Conservation (phyloP, 768 basidiomycete genomes). For the Tricholoma saponaceum region DNA sequence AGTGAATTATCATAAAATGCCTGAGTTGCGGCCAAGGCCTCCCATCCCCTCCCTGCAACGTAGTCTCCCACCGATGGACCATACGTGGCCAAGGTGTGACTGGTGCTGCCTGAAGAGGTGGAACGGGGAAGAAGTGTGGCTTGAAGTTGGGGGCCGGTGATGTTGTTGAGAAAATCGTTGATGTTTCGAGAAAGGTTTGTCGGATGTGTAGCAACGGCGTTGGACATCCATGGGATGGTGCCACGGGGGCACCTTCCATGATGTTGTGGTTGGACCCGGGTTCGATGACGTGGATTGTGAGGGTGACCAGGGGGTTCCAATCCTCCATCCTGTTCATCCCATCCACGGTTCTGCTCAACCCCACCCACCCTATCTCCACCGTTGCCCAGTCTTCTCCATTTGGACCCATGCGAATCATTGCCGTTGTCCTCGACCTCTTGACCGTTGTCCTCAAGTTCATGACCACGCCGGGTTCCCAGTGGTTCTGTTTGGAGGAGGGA, state of each 20-base stretch:
- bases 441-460: neutral
- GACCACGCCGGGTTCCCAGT: neutral
- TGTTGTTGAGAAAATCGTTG: neutral
- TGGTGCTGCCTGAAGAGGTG: neutral
- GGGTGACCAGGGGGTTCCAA: neutral
- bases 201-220: neutral
- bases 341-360: neutral
- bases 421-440: neutral
- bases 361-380: neutral
- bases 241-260: neutral
- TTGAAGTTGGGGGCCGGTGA: neutral
- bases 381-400: neutral
- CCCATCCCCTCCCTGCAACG: neutral
- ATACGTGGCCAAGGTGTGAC: neutral
- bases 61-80: neutral
- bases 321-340: neutral
- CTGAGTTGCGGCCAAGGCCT: neutral
- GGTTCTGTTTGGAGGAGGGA: neutral
- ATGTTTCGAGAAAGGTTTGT: neutral
- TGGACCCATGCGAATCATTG: neutral
- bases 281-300: neutral
- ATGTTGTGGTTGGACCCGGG: neutral
- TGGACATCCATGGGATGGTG: neutral
- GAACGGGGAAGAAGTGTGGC: neutral
- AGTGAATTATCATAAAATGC: neutral